Evolutionary conservation across 768 basidiomycete species (phyloP).

Genomic region (Pisolithus microcarpus): DNA sequence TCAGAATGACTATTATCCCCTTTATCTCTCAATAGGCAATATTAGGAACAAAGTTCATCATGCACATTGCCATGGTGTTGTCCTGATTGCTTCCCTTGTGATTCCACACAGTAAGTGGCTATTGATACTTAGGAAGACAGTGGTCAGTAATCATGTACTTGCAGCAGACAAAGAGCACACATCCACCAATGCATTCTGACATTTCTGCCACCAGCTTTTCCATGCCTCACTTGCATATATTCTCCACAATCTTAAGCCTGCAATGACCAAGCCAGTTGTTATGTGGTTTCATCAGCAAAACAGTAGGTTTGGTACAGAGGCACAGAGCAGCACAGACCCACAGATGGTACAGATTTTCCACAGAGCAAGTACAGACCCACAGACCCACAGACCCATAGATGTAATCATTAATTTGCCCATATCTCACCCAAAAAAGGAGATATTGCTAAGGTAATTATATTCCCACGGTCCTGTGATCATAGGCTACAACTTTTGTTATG

Average conservation of each 20-base stretch:
- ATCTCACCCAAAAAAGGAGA: too few species aligned
- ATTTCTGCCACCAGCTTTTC: too few species aligned
- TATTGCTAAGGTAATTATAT: too few species aligned
- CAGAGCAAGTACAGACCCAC: too few species aligned
- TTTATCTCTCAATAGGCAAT: conserved; percentile 14
- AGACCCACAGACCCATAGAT: too few species aligned
- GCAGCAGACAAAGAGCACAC: conserved; percentile 6
- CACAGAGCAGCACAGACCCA: too few species aligned
- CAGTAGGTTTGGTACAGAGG: too few species aligned
- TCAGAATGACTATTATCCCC: conserved; percentile 12
- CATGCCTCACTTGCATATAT: conserved; percentile 12
- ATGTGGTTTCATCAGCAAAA: conserved; percentile 20
- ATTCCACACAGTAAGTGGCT: conserved; percentile 27
- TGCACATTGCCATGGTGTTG: conserved; percentile 3
- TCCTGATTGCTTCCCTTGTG: conserved; percentile 18
- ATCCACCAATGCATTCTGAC: conserved; percentile 11
- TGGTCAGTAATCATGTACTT: neutral
- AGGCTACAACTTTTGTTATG: too few species aligned
- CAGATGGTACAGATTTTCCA: too few species aligned
- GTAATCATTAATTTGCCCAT: too few species aligned
- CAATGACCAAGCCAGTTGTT: conserved; percentile 24
- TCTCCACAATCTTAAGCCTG: conserved; percentile 16
- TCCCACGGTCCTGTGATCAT: too few species aligned
- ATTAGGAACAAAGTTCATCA: conserved; percentile 8
- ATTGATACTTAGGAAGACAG: neutral